Evolutionary conservation across 352 stramenopile genomes (phyloP).

Genomic region (Sclerospora graminicola): DNA sequence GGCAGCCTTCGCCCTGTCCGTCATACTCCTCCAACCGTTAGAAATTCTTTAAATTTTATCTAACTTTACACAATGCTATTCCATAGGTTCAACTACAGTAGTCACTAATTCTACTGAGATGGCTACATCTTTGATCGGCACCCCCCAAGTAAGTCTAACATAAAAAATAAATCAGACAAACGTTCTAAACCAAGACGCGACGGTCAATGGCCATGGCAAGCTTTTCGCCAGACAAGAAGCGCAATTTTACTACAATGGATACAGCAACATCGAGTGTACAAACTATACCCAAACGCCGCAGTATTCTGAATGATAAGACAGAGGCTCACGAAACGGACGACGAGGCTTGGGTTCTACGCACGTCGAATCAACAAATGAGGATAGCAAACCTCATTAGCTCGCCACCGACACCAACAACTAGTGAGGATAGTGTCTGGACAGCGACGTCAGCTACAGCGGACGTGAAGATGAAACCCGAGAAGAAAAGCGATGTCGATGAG

Average conservation of each 20-base stretch:
- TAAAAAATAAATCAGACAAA: constrained; percentile 21
- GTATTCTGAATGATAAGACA: constrained; percentile 14
- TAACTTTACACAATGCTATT: constrained; percentile 1
- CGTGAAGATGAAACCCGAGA: constrained; percentile 21
- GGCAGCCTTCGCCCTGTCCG: neutral
- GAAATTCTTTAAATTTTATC: too few species aligned
- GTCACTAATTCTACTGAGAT: constrained; percentile 10
- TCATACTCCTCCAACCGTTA: neutral
- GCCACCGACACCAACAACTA: constrained; percentile 18
- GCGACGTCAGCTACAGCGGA: constrained; percentile 15
- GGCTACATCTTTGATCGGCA: constrained; percentile 7
- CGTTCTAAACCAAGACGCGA: neutral
- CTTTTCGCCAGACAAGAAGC: constrained; percentile 11
- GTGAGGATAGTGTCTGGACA: constrained; percentile 16
- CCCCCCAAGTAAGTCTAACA: constrained; percentile 1
- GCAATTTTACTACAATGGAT: constrained; percentile 12
- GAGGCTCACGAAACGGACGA: constrained; percentile 14
- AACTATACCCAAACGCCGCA: constrained; percentile 14
- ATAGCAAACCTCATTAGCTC: constrained; percentile 32
- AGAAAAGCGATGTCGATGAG: constrained; percentile 8
- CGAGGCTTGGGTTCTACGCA: neutral
- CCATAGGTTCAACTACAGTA: too few species aligned
- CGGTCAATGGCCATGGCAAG: too few species aligned
- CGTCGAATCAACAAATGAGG: constrained; percentile 23
- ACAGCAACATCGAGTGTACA: constrained; percentile 1